Conservation (phyloP, 148 eudicot genomes). For the Camellia japonica region DNA sequence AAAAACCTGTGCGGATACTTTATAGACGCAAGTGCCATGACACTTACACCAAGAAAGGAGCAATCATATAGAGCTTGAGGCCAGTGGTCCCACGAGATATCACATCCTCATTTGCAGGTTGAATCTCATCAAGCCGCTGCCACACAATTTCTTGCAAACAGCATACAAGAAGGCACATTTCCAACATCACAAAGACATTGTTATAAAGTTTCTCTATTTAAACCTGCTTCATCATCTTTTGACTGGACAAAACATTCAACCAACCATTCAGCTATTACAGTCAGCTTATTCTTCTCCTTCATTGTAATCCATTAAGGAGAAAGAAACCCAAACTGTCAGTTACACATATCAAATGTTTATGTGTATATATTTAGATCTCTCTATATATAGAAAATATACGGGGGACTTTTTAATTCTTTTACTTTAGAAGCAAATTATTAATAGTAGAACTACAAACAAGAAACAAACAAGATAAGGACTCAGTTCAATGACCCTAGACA, state of each 20-base stretch:
- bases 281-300: too few relatives aligned
- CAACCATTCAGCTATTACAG: too few relatives aligned
- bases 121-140: slow-evolving; percentile 93
- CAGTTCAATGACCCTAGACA: not conserved
- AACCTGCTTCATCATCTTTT: not conserved
- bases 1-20: not conserved
- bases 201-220: not conserved
- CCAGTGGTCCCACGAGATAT: slow-evolving; percentile 91
- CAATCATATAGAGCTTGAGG: slow-evolving; percentile 96
- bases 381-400: not conserved
- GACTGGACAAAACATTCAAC: too few relatives aligned
- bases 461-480: not conserved
- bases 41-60: slow-evolving; percentile 88
- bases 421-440: not conserved
- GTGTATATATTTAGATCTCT: not conserved
- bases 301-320: too few relatives aligned
- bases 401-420: not conserved
- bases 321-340: not conserved
- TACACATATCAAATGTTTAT: not conserved
- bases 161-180: not conserved
- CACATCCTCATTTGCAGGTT: slow-evolving; percentile 73
- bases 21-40: slow-evolving; percentile 5
- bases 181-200: not conserved
- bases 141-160: slow-evolving; percentile 90
- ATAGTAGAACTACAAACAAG: not conserved